Conservation (phyloP, 495 filamentous ascomycete genomes). For the Penicillium roqueforti region DNA sequence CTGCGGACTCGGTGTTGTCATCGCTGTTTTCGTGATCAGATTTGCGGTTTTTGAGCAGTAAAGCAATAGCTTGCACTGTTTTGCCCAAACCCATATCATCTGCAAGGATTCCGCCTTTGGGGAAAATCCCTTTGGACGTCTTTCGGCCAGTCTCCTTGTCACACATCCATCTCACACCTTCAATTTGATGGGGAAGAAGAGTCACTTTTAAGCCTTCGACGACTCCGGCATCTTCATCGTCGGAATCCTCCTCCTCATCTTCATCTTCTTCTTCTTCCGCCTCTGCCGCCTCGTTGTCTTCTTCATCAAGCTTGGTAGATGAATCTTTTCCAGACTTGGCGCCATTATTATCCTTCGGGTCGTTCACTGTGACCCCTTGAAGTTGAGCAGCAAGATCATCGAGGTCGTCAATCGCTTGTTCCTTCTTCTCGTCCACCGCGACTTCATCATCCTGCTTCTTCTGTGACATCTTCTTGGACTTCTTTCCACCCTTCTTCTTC, state of each 20-base stretch:
- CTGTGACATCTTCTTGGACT: conserved; percentile 17
- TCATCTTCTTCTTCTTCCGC: conserved; percentile 34
- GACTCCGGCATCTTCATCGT: conserved; percentile 67
- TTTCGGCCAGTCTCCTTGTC: conserved; percentile 77
- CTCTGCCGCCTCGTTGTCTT: conserved; percentile 56
- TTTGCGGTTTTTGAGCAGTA: conserved; percentile 79
- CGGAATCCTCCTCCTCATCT: conserved; percentile 54
- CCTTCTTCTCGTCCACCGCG: conserved; percentile 17
- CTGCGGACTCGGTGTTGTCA: conserved; percentile 22
- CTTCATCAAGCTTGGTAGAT: conserved; percentile 30
- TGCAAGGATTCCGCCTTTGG: conserved; percentile 83
- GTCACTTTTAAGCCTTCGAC: conserved; percentile 81
- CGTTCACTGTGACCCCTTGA: conserved; percentile 51
- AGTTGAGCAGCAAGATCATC: conserved; percentile 58
- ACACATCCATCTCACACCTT: conserved; percentile 90
- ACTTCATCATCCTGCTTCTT: conserved; percentile 42
- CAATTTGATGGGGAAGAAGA: conserved; percentile 86
- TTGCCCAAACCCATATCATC: conserved; percentile 97
- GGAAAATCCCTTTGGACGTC: conserved; percentile 69
- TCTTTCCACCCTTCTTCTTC: conserved; percentile 44
- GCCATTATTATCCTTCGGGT: conserved; percentile 24
- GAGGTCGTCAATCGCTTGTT: conserved; percentile 32
- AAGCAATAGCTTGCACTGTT: conserved; percentile 81
- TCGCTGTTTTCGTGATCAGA: conserved; percentile 49
- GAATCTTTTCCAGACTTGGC: conserved; percentile 18